phyloP scores from a whole-genome alignment of 129 eudicot genomes.

The Daucus carota region DH1_v3.0 NC_030383.2:52207001-52207500 shows the following conservation, averaged over 20 bases:
- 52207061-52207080: not conserved
- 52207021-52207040: not conserved
- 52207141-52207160: not conserved
- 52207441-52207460: not conserved
- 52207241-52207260: slow-evolving; percentile 33
- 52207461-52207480: not conserved
- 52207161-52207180: not conserved
- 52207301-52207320: slow-evolving; percentile 79
- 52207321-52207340: slow-evolving; percentile 63
- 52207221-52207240: slow-evolving; percentile 38
- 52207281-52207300: slow-evolving; percentile 29
- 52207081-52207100: not conserved
- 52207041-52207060: too few species aligned
- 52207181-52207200: not conserved
- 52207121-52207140: not conserved
- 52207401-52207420: not conserved
- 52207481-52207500: not conserved
- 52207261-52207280: slow-evolving; percentile 33
- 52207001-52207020: not conserved
- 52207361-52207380: slow-evolving; percentile 70
- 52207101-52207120: not conserved
- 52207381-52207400: slow-evolving; percentile 84
- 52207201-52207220: not conserved
- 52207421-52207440: not conserved
- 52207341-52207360: slow-evolving; percentile 62